Evolutionary conservation across 495 filamentous ascomycete genomes (phyloP), one percentile per base, ranked within the genome.

Genomic region (Mytilinidion resinicola): DNA sequence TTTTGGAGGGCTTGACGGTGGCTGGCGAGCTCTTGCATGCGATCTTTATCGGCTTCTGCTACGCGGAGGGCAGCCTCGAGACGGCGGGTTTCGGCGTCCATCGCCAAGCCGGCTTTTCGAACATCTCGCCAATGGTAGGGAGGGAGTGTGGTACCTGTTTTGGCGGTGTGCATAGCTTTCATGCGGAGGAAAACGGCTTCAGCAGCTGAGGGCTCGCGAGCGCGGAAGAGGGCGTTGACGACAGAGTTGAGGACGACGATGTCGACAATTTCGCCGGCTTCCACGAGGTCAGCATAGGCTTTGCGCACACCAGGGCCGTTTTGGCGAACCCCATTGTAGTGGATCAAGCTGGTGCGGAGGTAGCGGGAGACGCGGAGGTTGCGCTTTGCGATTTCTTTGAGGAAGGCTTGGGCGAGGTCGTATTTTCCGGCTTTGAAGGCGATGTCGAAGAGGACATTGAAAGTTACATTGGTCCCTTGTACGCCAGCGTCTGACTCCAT

Each of bases 371-470:
- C 82, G 9, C 65, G 56, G 50, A 91, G 69, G 0, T 80, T 76
- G 35, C 93, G 85, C 9, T 65, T 75, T 25, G 77, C 70, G 84
- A 96, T 91, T 72, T 97, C 92, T 52, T 81, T 76, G 60, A 91
- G 79, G 11, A 97, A 79, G 72, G 89, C 87, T 63, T 96, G 87
- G 1, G 89, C 90, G 38, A 97, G 82, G 1, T 73, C 73, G 53
- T 87, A 92, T 63, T 93, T 91, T 19, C 85, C 84, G 1, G 90
- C 83, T 70, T 91, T 95, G 46, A 87, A 82, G 34, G 92, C 91
- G 14, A 88, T 80, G 67, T 96, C 89, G 61, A 96, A 96, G 33
- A 98, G 81, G 53, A 95, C 87, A 70, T 89, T 92, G 75, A 97
- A 96, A 1, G 91, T 92, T 10, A 87, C 84, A 35, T 80, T 75